Conservation (phyloP, 2,329 filamentous ascomycete genomes). For the Exserohilum rostratum region DNA sequence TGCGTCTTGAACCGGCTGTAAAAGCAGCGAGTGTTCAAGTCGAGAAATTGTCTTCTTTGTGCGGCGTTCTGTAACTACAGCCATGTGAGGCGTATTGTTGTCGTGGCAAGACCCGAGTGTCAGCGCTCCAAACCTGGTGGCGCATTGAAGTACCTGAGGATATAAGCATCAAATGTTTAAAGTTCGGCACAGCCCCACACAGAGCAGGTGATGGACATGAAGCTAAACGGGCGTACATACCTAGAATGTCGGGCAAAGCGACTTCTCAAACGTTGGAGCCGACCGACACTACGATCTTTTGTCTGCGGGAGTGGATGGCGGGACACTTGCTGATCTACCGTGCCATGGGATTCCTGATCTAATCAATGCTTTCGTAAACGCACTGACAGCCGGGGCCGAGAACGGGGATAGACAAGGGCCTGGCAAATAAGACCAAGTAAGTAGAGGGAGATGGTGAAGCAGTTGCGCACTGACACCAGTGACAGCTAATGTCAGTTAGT, state of each 20-base stretch:
- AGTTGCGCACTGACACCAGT: conserved; percentile 31
- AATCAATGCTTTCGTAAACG: conserved; percentile 34
- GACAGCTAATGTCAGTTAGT: conserved; percentile 32
- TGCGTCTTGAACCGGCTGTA: conserved; percentile 38
- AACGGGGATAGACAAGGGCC: conserved; percentile 26
- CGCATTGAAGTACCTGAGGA: conserved; percentile 39
- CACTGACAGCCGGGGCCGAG: conserved; percentile 38
- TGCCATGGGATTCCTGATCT: conserved; percentile 40
- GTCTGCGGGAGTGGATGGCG: conserved; percentile 39
- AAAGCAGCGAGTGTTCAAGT: conserved; percentile 41
- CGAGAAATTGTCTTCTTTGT: conserved; percentile 43
- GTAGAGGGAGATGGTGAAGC: conserved; percentile 29
- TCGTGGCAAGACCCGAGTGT: conserved; percentile 34
- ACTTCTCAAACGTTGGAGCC: conserved; percentile 46
- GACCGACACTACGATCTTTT: conserved; percentile 42
- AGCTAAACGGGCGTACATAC: conserved; percentile 36
- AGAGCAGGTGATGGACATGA: conserved; percentile 18
- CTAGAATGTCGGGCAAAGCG: conserved; percentile 34
- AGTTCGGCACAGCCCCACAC: conserved; percentile 29
- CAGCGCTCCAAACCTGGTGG: conserved; percentile 27
- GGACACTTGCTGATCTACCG: conserved; percentile 43
- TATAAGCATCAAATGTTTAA: conserved; percentile 39
- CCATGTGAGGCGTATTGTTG: conserved; percentile 45
- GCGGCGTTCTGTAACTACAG: conserved; percentile 46
- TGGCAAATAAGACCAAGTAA: conserved; percentile 21